These are phyloP conservation scores for Pseudoturritis turrita DNA, from an alignment of 345 rosid genomes.

Conservation along the genomic window DNA sequence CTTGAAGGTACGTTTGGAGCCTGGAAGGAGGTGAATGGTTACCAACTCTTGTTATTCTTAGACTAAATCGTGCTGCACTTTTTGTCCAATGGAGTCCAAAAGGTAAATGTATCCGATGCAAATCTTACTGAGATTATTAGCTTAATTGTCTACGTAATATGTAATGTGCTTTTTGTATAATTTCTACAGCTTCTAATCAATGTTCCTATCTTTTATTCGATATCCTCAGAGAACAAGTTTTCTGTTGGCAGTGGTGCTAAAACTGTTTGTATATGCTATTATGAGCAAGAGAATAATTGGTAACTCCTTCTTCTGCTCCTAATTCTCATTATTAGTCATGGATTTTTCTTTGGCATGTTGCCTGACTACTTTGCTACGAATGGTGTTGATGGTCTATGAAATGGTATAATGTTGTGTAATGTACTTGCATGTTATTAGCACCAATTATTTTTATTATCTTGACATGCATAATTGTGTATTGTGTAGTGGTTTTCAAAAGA, in stretches of 20 bases:
- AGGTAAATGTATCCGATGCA: slow-evolving; percentile 43
- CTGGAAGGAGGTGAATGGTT: slow-evolving; percentile 88
- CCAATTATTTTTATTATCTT: background rate
- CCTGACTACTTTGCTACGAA: background rate
- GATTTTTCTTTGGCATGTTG: background rate
- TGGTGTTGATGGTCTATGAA: background rate
- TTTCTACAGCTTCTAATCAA: slow-evolving; percentile 6
- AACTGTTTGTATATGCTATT: slow-evolving; percentile 96
- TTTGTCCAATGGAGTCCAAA: slow-evolving; percentile 96
- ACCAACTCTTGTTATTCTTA: slow-evolving; percentile 92
- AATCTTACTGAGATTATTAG: background rate
- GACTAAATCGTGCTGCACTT: slow-evolving; percentile 96
- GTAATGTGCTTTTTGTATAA: background rate
- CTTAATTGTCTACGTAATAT: background rate
- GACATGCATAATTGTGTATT: background rate
- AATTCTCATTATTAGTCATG: background rate
- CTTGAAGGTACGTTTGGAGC: slow-evolving; percentile 84
- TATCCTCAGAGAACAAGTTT: slow-evolving; percentile 80
- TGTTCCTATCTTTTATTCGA: slow-evolving; percentile 1
- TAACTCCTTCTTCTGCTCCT: slow-evolving; percentile 27
- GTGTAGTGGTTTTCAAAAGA: background rate
- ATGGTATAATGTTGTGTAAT: background rate
- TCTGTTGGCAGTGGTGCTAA: slow-evolving; percentile 99
- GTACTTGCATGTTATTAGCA: background rate
- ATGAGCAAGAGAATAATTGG: slow-evolving; percentile 99